Base-by-base conservation (phyloP, 345 rosid species). In the Gossypium rotundifolium region DNA sequence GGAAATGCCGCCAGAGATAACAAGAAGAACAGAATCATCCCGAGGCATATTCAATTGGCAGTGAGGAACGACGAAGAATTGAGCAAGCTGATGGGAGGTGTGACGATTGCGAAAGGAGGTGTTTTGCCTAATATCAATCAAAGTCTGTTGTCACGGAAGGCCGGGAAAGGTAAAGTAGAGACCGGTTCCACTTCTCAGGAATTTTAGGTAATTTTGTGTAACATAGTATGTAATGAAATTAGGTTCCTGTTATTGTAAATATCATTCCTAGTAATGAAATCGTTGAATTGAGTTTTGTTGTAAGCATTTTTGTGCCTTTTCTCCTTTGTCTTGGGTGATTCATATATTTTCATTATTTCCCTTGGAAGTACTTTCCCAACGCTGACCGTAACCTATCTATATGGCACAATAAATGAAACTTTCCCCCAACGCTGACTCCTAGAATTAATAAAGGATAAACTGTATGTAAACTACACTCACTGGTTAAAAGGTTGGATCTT, bases 1-100 rank as follows among this genome's bases (percentile, higher is more conserved):
- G 93, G 96, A 0, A 90, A 90, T 54, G 93, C 93, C 3, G 96
- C 96, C 0, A 87, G 96, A 58, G 96, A 90, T 60, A 90, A 88
- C 83, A 90, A 90, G 87, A 90, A 86, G 88, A 88, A 87, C 0
- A 61, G 96, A 0, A 90, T 90, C 0, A 84, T 88, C 18, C 95
- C 95, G 6, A 88, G 95, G 77, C 95, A 90, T 51, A 88, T 90
- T 51, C 96, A 90, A 65, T 85, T 90, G 44, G 93, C 96, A 0
- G 89, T 90, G 78, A 88, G 93, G 69, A 90, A 90, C 20, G 95
- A 90, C n/a, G 91, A 90, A 44, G 95, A 90, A 45, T 52, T 90
- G 7, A 87, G 95, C 75, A 90, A 86, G 63, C 86, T 90, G 42
- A 38, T 88, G 73, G 93, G 95, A 4, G 79, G 85, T 2, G 95